Conservation (phyloP, 2,329 filamentous ascomycete species). For the Phialemonium atrogriseum region DNA sequence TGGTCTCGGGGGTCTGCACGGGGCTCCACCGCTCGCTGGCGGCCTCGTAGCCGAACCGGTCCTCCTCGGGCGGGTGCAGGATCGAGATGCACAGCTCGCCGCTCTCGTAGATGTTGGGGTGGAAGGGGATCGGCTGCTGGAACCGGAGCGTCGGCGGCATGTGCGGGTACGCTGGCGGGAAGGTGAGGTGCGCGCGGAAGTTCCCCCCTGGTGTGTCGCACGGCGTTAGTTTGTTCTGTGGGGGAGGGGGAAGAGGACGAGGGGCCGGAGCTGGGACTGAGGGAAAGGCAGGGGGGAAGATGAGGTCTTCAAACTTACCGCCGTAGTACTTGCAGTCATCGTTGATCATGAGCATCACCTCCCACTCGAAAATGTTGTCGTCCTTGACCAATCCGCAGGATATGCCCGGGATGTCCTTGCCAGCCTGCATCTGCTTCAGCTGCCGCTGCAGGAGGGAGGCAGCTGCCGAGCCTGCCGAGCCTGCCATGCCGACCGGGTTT, state of each 20-base stretch:
- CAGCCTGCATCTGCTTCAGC: constrained; percentile 87
- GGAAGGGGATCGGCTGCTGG: constrained; percentile 73
- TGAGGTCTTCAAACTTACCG: constrained; percentile 45
- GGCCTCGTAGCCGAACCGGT: constrained; percentile 87
- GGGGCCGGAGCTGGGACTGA: constrained; percentile 7
- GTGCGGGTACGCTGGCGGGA: constrained; percentile 79
- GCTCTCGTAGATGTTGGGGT: constrained; percentile 85
- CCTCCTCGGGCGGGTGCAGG: constrained; percentile 88
- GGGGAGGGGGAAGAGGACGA: background rate
- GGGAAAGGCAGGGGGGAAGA: background rate
- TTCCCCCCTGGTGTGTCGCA: constrained; percentile 65
- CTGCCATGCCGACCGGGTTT: no score
- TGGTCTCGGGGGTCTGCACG: constrained; percentile 91
- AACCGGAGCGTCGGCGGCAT: constrained; percentile 86
- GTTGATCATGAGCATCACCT: constrained; percentile 97
- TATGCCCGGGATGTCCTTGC: constrained; percentile 88
- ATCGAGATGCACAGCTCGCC: constrained; percentile 96
- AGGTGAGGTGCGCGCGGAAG: constrained; percentile 77
- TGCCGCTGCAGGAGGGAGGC: constrained; percentile 73
- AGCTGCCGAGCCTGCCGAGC: constrained; percentile 35
- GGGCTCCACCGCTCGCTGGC: constrained; percentile 89
- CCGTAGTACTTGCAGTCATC: constrained; percentile 92
- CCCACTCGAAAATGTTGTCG: constrained; percentile 92
- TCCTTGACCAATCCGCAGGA: constrained; percentile 82
- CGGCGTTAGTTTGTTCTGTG: background rate